These are phyloP conservation scores for Royoungia palumana DNA, from an alignment of 768 basidiomycete species.

Conservation along the genomic window DNA sequence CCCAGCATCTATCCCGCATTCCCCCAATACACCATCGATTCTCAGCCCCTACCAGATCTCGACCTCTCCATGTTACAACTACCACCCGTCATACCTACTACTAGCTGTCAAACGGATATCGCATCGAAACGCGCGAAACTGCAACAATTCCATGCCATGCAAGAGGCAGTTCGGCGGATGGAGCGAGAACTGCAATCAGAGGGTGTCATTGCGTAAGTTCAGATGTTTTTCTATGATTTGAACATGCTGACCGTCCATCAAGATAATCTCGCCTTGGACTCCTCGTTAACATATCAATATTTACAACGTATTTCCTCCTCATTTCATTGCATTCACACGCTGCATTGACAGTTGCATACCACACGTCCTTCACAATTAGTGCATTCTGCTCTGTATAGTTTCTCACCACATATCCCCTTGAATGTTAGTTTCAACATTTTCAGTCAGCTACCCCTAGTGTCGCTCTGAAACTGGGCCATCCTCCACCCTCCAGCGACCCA, in stretches of 20 bases:
- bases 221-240: too few relatives aligned
- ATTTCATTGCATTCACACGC: neutral
- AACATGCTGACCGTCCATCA: neutral
- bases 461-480: slow-evolving; percentile 62
- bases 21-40: neutral
- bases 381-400: neutral
- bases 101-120: neutral
- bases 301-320: slow-evolving; percentile 9
- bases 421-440: slow-evolving; percentile 2
- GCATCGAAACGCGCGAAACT: slow-evolving; percentile 16
- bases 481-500: slow-evolving; percentile 86
- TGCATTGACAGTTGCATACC: neutral
- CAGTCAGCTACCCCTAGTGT: slow-evolving; percentile 39
- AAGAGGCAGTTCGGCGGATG: slow-evolving; percentile 33
- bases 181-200: slow-evolving; percentile 31
- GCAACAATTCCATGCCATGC: slow-evolving; percentile 27
- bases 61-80: slow-evolving; percentile 28
- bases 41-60: slow-evolving; percentile 18
- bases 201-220: slow-evolving; percentile 13
- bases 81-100: neutral
- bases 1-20: neutral
- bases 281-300: slow-evolving; percentile 17
- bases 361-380: neutral
- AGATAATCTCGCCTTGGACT: neutral
- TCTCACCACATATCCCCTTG: neutral